Evolutionary conservation across 2,329 filamentous ascomycete species (phyloP).

Genomic region (Sporothrix curviconia): DNA sequence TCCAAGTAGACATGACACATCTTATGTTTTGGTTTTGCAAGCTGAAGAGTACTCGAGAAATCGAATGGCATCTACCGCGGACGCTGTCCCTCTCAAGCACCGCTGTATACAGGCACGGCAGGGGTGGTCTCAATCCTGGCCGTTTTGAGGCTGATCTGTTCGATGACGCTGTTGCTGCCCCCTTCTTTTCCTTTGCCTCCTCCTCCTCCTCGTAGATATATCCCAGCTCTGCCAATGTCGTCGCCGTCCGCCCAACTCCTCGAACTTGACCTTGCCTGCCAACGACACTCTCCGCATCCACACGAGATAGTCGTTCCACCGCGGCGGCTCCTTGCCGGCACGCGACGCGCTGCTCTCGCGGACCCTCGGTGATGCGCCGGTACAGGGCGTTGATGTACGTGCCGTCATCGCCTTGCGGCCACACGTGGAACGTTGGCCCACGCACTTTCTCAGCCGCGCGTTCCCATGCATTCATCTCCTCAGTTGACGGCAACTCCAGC

Average conservation of each 20-base stretch:
- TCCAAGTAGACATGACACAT: too few relatives aligned
- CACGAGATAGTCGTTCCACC: conserved; percentile 63
- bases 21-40: too few relatives aligned
- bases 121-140: too few relatives aligned
- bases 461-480: conserved; percentile 68
- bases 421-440: conserved; percentile 40
- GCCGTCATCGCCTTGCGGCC: conserved; percentile 53
- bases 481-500: conserved; percentile 54
- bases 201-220: conserved; percentile 45
- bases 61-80: too few relatives aligned
- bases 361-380: conserved; percentile 45
- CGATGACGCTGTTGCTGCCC: too few relatives aligned
- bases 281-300: conserved; percentile 66
- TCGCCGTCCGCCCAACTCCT: conserved; percentile 55
- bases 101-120: too few relatives aligned
- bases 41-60: too few relatives aligned
- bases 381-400: conserved; percentile 64
- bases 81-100: too few relatives aligned
- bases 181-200: neutral
- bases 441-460: conserved; percentile 44
- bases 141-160: too few relatives aligned
- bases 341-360: conserved; percentile 34
- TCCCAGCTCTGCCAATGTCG: conserved; percentile 64
- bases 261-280: conserved; percentile 66
- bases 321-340: conserved; percentile 59